Percentiles rank a stretch among this genome's conserved stretches.
These are phyloP conservation scores for Cyanodermella asteris DNA, from an alignment of 2,329 filamentous ascomycete genomes.

Conservation along the genomic window DNA sequence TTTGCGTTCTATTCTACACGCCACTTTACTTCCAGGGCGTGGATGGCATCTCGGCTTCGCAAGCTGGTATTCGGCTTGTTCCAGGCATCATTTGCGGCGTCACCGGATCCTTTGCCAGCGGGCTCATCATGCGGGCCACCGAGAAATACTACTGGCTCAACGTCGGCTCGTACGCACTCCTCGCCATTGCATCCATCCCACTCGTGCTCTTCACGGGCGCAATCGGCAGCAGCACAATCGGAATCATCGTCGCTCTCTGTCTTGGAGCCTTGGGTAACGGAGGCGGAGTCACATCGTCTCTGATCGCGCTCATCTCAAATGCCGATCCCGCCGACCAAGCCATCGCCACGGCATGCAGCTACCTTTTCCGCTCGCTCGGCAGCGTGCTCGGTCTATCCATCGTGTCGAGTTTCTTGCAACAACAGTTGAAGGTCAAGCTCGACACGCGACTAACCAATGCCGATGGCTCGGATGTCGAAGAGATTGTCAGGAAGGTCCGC, in stretches of 20 bases:
- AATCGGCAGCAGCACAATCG: conserved; percentile 24
- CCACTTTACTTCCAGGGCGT: conserved; percentile 60
- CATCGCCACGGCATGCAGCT: conserved; percentile 56
- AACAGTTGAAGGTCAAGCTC: conserved; percentile 38
- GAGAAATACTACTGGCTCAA: conserved; percentile 53
- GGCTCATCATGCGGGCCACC: conserved; percentile 45
- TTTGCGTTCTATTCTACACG: conserved; percentile 46
- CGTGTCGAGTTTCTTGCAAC: conserved; percentile 49
- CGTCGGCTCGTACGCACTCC: conserved; percentile 28
- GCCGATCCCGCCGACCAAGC: conserved; percentile 45
- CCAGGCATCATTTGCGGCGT: conserved; percentile 43
- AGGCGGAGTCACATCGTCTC: conserved; percentile 45
- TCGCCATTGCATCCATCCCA: conserved; percentile 32
- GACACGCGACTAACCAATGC: conserved; percentile 23
- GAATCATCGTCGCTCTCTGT: conserved; percentile 35
- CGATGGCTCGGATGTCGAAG: conserved; percentile 34
- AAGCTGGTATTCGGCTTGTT: conserved; percentile 42
- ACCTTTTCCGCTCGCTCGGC: conserved; percentile 57
- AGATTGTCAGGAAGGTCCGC: conserved; percentile 47
- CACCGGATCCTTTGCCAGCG: conserved; percentile 39
- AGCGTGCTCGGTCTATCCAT: conserved; percentile 45
- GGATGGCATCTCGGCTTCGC: conserved; percentile 38
- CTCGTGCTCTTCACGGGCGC: conserved; percentile 36
- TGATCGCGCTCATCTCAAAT: conserved; percentile 46
- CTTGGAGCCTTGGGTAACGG: conserved; percentile 32